Conservation (phyloP, 192 early-diverging fungal genomes). For the Coemansia sp. region DNA sequence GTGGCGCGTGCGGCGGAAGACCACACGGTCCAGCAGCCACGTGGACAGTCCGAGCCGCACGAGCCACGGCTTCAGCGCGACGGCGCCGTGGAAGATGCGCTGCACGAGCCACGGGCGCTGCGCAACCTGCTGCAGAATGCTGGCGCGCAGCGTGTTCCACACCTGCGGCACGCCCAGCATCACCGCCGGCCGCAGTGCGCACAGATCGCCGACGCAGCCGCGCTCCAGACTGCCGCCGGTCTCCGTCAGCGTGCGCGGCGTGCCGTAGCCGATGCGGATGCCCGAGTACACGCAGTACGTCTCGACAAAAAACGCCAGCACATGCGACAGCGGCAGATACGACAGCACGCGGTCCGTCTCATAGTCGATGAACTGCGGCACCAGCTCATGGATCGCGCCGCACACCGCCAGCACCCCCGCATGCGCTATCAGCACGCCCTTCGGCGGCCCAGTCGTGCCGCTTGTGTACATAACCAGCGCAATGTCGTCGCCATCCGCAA, state of each 20-base stretch:
- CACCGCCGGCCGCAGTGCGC: constrained; percentile 69
- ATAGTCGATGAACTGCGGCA: constrained; percentile 44
- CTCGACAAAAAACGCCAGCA: constrained; percentile 87
- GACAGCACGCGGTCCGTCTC: constrained; percentile 66
- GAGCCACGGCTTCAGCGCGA: constrained; percentile 64
- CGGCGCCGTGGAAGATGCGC: constrained; percentile 74
- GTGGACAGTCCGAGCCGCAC: constrained; percentile 68
- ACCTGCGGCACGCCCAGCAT: constrained; percentile 86
- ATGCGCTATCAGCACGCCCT: constrained; percentile 87
- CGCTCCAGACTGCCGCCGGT: constrained; percentile 69
- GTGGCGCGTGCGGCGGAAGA: constrained; percentile 81
- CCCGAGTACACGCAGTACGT: constrained; percentile 68
- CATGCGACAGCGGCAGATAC: constrained; percentile 88
- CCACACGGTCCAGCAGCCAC: constrained; percentile 66
- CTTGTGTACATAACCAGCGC: constrained; percentile 91
- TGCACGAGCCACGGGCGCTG: constrained; percentile 57
- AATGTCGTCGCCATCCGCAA: constrained; percentile 71
- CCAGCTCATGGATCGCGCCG: constrained; percentile 55
- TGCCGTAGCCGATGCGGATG: constrained; percentile 66
- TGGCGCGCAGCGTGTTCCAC: constrained; percentile 87
- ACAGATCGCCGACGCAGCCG: constrained; percentile 75
- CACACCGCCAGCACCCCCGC: constrained; percentile 73
- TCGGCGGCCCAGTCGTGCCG: constrained; percentile 91
- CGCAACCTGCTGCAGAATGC: constrained; percentile 67
- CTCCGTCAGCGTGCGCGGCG: constrained; percentile 71